Percentiles rank a stretch among this genome's conserved stretches.
Evolutionary conservation across 495 filamentous ascomycete species (phyloP).

Genomic region (Aspergillus sclerotioniger): DNA sequence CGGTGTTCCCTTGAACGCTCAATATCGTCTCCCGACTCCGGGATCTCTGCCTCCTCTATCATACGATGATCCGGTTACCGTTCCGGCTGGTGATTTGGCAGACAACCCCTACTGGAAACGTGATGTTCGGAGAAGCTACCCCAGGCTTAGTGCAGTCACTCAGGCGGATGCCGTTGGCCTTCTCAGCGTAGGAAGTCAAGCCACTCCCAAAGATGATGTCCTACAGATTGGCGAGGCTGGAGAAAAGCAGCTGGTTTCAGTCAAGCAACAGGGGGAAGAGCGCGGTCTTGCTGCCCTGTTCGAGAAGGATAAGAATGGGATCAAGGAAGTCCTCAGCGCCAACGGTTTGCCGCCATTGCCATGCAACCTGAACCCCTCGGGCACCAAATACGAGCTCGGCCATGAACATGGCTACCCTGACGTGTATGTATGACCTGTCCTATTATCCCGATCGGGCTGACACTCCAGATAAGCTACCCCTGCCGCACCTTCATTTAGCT

Average conservation of each 20-base stretch:
- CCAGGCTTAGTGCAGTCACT: slow-evolving; percentile 72
- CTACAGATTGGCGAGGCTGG: slow-evolving; percentile 81
- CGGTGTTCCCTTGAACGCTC: slow-evolving; percentile 88
- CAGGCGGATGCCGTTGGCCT: slow-evolving; percentile 85
- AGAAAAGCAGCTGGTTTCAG: slow-evolving; percentile 71
- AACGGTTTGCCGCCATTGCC: slow-evolving; percentile 83
- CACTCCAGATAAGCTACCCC: slow-evolving; percentile 40
- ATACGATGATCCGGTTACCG: slow-evolving; percentile 88
- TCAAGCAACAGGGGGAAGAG: slow-evolving; percentile 72
- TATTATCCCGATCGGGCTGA: slow-evolving; percentile 21
- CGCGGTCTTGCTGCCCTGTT: slow-evolving; percentile 70
- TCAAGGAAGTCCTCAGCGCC: slow-evolving; percentile 63
- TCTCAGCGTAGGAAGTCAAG: slow-evolving; percentile 79
- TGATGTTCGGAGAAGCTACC: slow-evolving; percentile 81
- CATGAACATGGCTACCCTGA: slow-evolving; percentile 49
- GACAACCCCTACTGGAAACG: slow-evolving; percentile 99
- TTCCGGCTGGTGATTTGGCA: slow-evolving; percentile 91
- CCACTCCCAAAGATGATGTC: slow-evolving; percentile 72
- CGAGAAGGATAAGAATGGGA: slow-evolving; percentile 62
- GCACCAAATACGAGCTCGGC: slow-evolving; percentile 45
- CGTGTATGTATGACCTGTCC: slow-evolving; percentile 37
- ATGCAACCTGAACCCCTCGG: slow-evolving; percentile 53
- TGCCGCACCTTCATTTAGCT: slow-evolving; percentile 53
- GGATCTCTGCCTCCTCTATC: slow-evolving; percentile 69
- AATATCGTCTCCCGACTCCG: slow-evolving; percentile 86